Base-by-base conservation (phyloP, 192 early-diverging fungal species). In the Phycomyces nitens region DNA sequence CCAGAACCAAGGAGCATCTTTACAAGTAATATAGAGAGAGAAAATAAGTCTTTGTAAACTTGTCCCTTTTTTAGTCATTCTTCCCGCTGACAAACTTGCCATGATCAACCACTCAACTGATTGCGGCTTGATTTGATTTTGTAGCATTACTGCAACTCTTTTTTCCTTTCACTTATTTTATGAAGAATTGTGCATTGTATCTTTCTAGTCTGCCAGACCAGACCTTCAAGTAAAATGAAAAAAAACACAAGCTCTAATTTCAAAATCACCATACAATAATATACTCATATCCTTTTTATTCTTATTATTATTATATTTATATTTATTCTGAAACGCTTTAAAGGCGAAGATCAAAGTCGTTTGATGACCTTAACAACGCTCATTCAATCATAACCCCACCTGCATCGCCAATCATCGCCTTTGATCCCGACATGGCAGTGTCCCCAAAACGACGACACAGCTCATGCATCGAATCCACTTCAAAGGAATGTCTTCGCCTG, bases 391-490 rank as follows among this genome's bases (percentile, higher is more conserved):
- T 47, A 2, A 47, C 44, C 12, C 44, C 44, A 18, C 44, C 44
- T 8, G 38, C 53, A 14, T 20, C 39, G 3, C 59, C 42, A 15
- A 43, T 20, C 43, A 43, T 26, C 16, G 26, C 26, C 9, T 54
- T 63, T 42, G 51, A 63, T 24, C 26, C 41, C 0, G 49, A 52
- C 5, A 41, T 29, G 15, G 16, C 51, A 23, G 16, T 22, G 18
- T 38, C 50, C 22, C 42, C 34, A 60, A 69, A 66, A 60, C 52
- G 77, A 40, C 62, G 80, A 40, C 77, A 66, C 53, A 75, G 76
- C 49, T 78, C 77, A 21, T 76, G 58, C 27, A 71, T 71, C 18
- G 72, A 68, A 42, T 63, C 71, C 21, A 78, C 73, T 29, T 67
- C 76, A 10, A 69, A 65, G 24, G 79, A 81, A 44, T 78, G 66